A percentile compares a stretch with the other conserved stretches of the same genome.
These are phyloP conservation scores for Citrullus colocynthis DNA, from an alignment of 306 rosid species.

Conservation along the genomic window DNA sequence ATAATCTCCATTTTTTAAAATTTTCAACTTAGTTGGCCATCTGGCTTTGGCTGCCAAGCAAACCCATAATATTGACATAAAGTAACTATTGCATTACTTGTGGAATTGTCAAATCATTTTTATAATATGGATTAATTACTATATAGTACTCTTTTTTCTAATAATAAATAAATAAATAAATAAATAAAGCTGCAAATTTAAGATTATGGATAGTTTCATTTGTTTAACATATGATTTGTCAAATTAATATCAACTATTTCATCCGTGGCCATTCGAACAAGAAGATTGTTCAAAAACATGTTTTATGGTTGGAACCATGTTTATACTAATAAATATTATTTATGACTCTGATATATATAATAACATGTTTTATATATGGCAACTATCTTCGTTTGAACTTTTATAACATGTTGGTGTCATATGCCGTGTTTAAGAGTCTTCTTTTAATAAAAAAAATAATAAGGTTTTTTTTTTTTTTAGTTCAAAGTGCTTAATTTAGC, in stretches of 20 bases:
- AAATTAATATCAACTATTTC: not conserved
- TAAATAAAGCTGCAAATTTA: not conserved
- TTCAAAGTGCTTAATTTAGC: too few relatives aligned
- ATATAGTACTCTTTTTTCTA: too few relatives aligned
- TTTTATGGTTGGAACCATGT: not conserved
- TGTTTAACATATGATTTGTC: not conserved
- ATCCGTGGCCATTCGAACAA: not conserved
- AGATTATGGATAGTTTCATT: not conserved
- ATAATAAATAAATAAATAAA: too few relatives aligned
- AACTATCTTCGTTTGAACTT: not conserved
- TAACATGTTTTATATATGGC: not conserved
- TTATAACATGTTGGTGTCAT: too few relatives aligned
- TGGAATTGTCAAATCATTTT: not conserved
- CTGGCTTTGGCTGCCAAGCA: not conserved
- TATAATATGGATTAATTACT: not conserved
- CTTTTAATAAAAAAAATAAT: too few relatives aligned
- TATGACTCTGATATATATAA: not conserved
- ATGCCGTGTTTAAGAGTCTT: too few relatives aligned
- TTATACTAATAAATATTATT: not conserved
- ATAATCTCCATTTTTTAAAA: not conserved
- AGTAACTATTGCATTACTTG: not conserved
- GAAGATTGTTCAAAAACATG: not conserved
- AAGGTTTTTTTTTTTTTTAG: too few relatives aligned
- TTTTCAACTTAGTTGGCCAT: not conserved
- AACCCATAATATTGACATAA: not conserved